phyloP scores from a whole-genome alignment of 768 basidiomycete species.

The Boletus tomentosulus region DNA sequence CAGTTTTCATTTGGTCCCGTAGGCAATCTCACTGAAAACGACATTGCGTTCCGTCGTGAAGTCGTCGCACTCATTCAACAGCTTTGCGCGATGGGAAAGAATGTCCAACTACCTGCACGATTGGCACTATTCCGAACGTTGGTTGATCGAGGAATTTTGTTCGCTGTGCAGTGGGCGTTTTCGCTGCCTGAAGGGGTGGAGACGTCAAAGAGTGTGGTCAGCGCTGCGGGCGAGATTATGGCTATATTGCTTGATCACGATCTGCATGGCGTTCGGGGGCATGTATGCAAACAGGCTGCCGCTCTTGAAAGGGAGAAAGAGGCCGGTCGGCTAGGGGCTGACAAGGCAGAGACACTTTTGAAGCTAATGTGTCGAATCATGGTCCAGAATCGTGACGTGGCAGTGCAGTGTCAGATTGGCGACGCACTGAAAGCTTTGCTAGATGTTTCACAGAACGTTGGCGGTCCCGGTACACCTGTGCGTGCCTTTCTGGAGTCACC shows the following conservation, averaged over 20 bases:
- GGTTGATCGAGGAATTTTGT: slow-evolving; percentile 83
- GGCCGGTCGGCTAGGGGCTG: slow-evolving; percentile 50
- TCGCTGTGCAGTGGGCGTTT: slow-evolving; percentile 92
- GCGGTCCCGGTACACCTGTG: slow-evolving; percentile 36
- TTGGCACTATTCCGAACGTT: slow-evolving; percentile 82
- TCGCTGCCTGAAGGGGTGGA: slow-evolving; percentile 57
- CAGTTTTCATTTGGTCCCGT: slow-evolving; percentile 56
- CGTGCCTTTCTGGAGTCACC: slow-evolving; percentile 8
- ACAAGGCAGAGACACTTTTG: slow-evolving; percentile 69
- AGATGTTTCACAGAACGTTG: slow-evolving; percentile 58
- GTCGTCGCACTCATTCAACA: slow-evolving; percentile 89
- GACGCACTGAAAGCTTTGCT: slow-evolving; percentile 82
- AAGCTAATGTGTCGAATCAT: slow-evolving; percentile 73
- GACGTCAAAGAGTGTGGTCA: slow-evolving; percentile 55
- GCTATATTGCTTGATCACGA: slow-evolving; percentile 88
- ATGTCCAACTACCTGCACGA: slow-evolving; percentile 85
- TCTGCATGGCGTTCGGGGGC: slow-evolving; percentile 76
- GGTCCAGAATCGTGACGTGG: slow-evolving; percentile 76
- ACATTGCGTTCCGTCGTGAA: slow-evolving; percentile 59
- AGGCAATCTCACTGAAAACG: slow-evolving; percentile 51
- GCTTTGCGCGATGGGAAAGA: slow-evolving; percentile 93
- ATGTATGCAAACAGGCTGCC: slow-evolving; percentile 76
- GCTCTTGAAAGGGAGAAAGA: slow-evolving; percentile 66
- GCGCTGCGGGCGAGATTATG: slow-evolving; percentile 82
- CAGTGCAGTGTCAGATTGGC: slow-evolving; percentile 85